phyloP scores from a whole-genome alignment of 768 basidiomycete genomes.

The Suillus tomentosus region DNA sequence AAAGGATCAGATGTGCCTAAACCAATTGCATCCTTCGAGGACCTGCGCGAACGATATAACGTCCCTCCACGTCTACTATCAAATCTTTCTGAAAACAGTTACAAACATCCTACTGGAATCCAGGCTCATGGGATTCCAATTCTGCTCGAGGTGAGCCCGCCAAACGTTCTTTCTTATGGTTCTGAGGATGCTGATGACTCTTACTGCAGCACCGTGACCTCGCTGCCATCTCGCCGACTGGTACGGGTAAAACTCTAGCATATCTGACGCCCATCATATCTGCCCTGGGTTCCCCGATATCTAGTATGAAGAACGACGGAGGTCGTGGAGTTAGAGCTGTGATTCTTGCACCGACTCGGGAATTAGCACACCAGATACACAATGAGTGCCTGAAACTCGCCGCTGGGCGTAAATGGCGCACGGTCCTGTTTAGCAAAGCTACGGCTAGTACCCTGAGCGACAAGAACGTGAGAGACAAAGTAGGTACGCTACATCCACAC shows the following conservation, averaged over 20 bases:
- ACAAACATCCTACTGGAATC: conserved; percentile 73
- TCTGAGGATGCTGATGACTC: conserved; percentile 11
- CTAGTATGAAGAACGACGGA: conserved; percentile 44
- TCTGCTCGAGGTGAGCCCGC: conserved; percentile 63
- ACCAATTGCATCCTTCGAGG: conserved; percentile 58
- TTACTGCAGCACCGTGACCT: conserved; percentile 71
- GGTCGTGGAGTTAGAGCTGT: conserved; percentile 73
- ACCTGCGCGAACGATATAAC: conserved; percentile 56
- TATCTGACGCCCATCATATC: conserved; percentile 86
- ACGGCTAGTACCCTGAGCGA: conserved; percentile 81
- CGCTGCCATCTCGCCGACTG: conserved; percentile 94
- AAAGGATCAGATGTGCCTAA: conserved; percentile 75
- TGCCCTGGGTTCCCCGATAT: conserved; percentile 53
- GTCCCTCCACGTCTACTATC: conserved; percentile 60
- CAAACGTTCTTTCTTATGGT: not conserved
- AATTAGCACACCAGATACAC: conserved; percentile 94
- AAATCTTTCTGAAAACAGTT: conserved; percentile 65
- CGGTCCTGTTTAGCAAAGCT: conserved; percentile 85
- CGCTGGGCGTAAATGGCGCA: conserved; percentile 80
- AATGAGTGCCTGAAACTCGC: conserved; percentile 87
- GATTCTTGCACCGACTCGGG: conserved; percentile 89
- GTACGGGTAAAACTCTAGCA: conserved; percentile 94
- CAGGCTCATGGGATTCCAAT: conserved; percentile 82
- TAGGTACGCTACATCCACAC: conserved; percentile 53
- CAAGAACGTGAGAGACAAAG: conserved; percentile 71